Conservation (phyloP, 2,329 filamentous ascomycete species). For the Thielaviopsis musarum region DNA sequence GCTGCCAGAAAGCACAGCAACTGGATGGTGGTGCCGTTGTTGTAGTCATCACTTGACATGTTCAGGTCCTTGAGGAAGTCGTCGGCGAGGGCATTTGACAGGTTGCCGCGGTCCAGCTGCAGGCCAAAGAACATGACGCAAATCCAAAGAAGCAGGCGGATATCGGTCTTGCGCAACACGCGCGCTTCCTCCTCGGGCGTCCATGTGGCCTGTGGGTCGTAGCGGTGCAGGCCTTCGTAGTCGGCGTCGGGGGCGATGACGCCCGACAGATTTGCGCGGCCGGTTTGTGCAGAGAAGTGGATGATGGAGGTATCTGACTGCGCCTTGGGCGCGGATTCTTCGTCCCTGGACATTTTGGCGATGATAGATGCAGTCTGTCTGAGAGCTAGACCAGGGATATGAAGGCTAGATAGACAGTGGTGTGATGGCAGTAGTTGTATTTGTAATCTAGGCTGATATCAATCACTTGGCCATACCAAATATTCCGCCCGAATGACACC, state of each 20-base stretch:
- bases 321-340: constrained; percentile 2
- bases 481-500: background rate
- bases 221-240: constrained; percentile 27
- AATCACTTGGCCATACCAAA: background rate
- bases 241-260: constrained; percentile 18
- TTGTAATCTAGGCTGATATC: background rate
- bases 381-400: too few relatives aligned
- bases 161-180: constrained; percentile 30
- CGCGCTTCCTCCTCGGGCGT: constrained; percentile 36
- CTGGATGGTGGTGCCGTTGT: constrained; percentile 40
- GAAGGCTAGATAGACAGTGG: background rate
- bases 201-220: constrained; percentile 29
- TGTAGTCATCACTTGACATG: constrained; percentile 35
- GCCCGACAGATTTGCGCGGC: constrained; percentile 2
- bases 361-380: background rate
- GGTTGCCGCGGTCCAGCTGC: constrained; percentile 46
- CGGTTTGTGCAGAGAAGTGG: constrained; percentile 1
- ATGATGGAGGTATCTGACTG: background rate
- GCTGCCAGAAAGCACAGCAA: constrained; percentile 35
- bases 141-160: constrained; percentile 24
- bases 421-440: background rate
- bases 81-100: constrained; percentile 44
- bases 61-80: constrained; percentile 39
- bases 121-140: constrained; percentile 43
- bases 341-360: constrained; percentile 4